Evolutionary conservation across 768 basidiomycete species (phyloP).

Genomic region (Kwoniella mangroviensis): DNA sequence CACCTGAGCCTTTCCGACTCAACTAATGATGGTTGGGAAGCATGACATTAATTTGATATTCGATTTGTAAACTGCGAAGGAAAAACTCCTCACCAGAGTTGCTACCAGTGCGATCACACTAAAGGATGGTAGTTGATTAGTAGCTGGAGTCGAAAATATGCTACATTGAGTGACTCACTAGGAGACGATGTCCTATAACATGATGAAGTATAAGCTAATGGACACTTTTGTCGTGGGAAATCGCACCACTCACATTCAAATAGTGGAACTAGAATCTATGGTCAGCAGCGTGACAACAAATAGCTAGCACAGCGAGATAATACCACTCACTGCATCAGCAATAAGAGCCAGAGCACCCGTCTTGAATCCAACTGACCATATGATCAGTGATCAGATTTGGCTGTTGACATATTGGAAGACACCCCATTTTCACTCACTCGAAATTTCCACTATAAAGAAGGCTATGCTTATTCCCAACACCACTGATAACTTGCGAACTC

Average conservation of each 20-base stretch:
- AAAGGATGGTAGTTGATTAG: not conserved
- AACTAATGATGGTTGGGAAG: not conserved
- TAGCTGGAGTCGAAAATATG: conserved; percentile 57
- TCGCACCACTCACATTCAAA: conserved; percentile 60
- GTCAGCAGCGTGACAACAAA: not conserved
- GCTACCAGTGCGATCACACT: conserved; percentile 5
- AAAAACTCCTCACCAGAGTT: not conserved
- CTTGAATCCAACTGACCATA: conserved; percentile 62
- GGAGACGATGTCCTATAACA: conserved; percentile 14
- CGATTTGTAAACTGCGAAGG: too few species aligned
- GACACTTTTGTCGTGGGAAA: too few species aligned
- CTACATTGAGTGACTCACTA: conserved; percentile 9
- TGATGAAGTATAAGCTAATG: not conserved
- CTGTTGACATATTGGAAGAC: too few species aligned
- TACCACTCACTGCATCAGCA: conserved; percentile 64
- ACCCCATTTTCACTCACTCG: conserved; percentile 53
- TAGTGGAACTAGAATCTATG: conserved; percentile 63
- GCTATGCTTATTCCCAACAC: conserved; percentile 62
- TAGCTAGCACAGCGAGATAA: not conserved
- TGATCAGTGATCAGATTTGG: too few species aligned
- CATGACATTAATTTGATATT: too few species aligned
- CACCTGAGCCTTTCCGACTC: not conserved
- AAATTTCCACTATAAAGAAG: conserved; percentile 65
- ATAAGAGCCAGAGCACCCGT: conserved; percentile 66
- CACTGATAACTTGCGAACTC: conserved; percentile 29